Base-by-base conservation (phyloP, 1,139 yeast species). In the Spathaspora sp. region DNA sequence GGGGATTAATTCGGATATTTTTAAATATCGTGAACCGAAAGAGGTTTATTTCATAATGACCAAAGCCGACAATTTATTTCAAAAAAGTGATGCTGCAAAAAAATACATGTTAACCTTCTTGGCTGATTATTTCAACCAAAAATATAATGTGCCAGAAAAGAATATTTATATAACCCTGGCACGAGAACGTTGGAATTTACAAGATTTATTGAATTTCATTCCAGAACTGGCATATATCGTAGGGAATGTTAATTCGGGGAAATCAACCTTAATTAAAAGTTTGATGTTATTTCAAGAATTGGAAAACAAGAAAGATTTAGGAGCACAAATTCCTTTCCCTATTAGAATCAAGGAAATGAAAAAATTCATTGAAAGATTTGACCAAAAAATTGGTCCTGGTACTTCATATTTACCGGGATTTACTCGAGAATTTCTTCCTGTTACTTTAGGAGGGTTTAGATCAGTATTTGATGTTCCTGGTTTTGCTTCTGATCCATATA, bases 241-340 rank as follows among this genome's bases (percentile, higher is more conserved):
- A 10, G 97, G 97, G 1, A 76, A 76, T 52, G 82, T 88, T 8
- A 89, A 89, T 58, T 74, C 82, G 13, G 97, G 97, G 1, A 89
- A 89, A 60, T 82, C 95, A 1, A 73, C 86, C 1, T 59, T 89
- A 25, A 73, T 85, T 2, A 79, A 75, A 53, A 60, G 79, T n/a
- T 55, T 84, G 27, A 54, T 80, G 13, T 65, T 67, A 42, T 44
- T 59, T 8, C 59, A 61, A 27, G 58, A 59, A 39, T 44, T 47
- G 43, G 24, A 42, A 16, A 33, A 16, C 29, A 46, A 36, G 42
- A 47, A 15, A 33, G 38, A 54, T 40, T 8, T 34, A 18, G 50
- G 51, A 38, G 37, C 47, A 2, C 44, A 45, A 24, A 17, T 49
- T 16, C 38, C 56, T 11, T 46, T 45, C 42, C 33, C 45, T 7